Base-by-base conservation (phyloP, 495 filamentous ascomycete species). In the Oidiodendron maius region DNA sequence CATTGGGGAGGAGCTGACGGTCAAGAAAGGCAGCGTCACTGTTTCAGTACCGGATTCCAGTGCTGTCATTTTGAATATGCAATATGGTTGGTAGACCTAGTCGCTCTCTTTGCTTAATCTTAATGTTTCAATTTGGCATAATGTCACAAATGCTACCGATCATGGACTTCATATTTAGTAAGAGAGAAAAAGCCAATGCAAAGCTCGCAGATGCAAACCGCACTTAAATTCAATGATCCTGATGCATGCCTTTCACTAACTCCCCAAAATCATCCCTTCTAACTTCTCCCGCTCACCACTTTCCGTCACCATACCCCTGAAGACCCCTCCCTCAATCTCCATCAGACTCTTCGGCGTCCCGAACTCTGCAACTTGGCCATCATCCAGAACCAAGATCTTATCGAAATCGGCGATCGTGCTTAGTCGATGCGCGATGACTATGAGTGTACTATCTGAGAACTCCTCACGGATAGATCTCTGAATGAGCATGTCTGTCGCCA, bases 351-450 rank as follows among this genome's bases (percentile, higher is more conserved):
- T 67, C 10, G 88, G 89, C 3, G 70, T 67, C 2, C 86, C 89
- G 61, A 77, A 87, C 64, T 94, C 89, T 2, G 80, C 81, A 0
- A 84, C 84, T 40, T 62, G 64, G 2, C 90, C 89, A 17, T 85
- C 84, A 50, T 82, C 83, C 64, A 95, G 71, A 9, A 94, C 89
- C 20, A 93, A 70, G 46, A 96, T 89, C 28, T 77, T 75, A 64
- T 95, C 89, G 47, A 91, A 93, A 57, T 93, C 86, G 3, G 82
- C 83, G 62, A 95, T 88, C 0, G 89, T 95, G 60, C 83, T 87
- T 16, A 96, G 62, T 2, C 90, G 77, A 61, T 96, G 90, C 9
- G 90, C 90, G 59, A 96, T 91, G 1, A 93, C 88, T n/a, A 94
- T 58, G 9, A 94, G 62, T 0, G 89, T 91, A n/a, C 21, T 35